phyloP scores from a whole-genome alignment of 75 land plant genomes.

The Pinus tabuliformis region DNA sequence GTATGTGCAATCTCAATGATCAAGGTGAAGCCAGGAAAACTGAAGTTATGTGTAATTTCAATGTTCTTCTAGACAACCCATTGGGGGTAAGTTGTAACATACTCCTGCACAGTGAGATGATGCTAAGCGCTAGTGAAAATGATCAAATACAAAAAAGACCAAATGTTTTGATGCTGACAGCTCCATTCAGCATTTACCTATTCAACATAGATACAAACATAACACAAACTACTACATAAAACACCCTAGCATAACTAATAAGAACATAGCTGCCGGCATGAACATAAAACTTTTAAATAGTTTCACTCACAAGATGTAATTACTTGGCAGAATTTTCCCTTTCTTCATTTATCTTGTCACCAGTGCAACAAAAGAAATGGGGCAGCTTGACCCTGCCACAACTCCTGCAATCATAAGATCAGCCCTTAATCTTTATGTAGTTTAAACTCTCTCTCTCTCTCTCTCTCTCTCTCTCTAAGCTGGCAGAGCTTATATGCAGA shows the following conservation, averaged over 20 bases:
- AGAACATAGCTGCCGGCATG: background rate
- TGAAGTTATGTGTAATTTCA: too few species aligned
- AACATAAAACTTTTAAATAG: background rate
- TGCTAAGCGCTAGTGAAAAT: background rate
- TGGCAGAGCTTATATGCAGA: background rate
- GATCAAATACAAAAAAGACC: background rate
- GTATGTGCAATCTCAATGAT: background rate
- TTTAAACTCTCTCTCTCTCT: background rate
- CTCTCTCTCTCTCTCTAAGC: background rate
- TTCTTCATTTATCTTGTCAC: conserved; percentile 12
- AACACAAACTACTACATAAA: background rate
- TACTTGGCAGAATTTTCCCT: conserved; percentile 6
- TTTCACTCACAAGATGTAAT: background rate
- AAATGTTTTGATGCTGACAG: background rate
- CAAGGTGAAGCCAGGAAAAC: too few species aligned
- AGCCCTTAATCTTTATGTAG: background rate
- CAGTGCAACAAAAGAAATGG: conserved; percentile 20
- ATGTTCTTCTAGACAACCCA: too few species aligned
- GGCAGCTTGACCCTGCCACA: conserved; percentile 18
- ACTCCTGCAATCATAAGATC: conserved; percentile 5
- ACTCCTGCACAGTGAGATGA: background rate
- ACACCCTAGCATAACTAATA: background rate
- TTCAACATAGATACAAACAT: background rate
- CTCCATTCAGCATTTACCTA: background rate
- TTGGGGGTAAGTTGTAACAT: too few species aligned